Evolutionary conservation across 2,329 filamentous ascomycete species (phyloP).

Genomic region (Ophiostoma himal-ulmi): DNA sequence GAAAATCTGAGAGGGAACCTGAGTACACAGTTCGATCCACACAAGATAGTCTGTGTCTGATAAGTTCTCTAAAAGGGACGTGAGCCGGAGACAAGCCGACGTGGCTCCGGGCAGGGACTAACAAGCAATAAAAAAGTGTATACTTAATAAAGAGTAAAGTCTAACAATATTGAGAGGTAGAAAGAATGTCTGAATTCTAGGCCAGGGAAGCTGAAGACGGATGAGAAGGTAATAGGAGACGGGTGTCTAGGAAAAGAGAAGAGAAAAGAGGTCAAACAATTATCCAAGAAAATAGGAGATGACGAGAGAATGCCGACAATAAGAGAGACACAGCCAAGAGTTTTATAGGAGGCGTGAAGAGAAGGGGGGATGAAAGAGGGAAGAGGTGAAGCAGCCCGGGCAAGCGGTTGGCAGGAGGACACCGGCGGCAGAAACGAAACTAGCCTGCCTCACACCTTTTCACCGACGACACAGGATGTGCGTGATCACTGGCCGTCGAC

Average conservation of each 20-base stretch:
- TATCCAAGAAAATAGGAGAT: slow-evolving; percentile 7
- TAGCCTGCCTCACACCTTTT: neutral
- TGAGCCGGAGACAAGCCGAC: neutral
- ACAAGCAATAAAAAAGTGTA: neutral
- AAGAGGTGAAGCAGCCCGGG: neutral
- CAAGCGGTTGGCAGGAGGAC: slow-evolving; percentile 7
- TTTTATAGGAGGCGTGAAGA: neutral
- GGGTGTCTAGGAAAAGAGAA: neutral
- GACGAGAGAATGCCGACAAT: neutral
- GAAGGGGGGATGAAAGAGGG: neutral
- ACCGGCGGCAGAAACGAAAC: neutral
- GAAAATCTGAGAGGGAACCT: neutral
- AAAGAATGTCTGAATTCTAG: neutral
- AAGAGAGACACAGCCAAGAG: neutral
- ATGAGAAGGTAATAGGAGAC: neutral
- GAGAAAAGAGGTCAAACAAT: neutral
- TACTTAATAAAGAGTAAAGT: neutral
- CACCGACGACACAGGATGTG: slow-evolving; percentile 1
- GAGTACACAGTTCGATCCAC: neutral
- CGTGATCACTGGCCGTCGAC: slow-evolving; percentile 7
- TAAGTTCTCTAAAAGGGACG: neutral
- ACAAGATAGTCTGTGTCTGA: neutral
- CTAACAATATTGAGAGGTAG: neutral
- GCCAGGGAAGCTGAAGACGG: neutral
- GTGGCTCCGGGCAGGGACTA: neutral